Evolutionary conservation across 2,329 filamentous ascomycete species (phyloP), one percentile per base, ranked within the genome.

Genomic region (Phialophora expanda): DNA sequence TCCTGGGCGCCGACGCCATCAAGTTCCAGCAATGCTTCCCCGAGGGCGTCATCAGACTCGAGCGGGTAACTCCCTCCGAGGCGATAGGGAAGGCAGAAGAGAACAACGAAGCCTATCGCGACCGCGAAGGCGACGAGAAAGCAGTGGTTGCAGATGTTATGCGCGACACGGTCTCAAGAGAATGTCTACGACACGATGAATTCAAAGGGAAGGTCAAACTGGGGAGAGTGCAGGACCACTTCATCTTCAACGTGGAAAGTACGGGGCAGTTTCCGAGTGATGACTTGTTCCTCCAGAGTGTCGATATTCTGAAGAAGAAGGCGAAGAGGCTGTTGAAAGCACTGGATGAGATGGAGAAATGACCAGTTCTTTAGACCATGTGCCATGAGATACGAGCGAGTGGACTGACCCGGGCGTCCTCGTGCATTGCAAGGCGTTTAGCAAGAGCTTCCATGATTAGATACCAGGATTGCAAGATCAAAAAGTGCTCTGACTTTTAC

Each of bases 151-250:
- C 83, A 69, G 89, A 98, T 77, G 83, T 94, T 1, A 96, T 97
- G 88, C 91, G 90, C 75, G 96, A 99, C 77, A 98, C 94, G 0
- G 94, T 99, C 68, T 96, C 91, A 79, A 87, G 95, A 71, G 96
- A 99, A 81, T 95, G 90, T 75, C 80, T 99, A 75, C 88, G 95
- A 57, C 94, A 99, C 76, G 85, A 89, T 28, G 95, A 98, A 80
- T 98, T 99, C 81, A 87, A 95, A 79, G 91, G 89, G 76, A 99
- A 97, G 83, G 95, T 99, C 70, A 93, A 93, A 83, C 86, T 99
- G 34, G 95, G 95, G 51, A 86, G 96, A 62, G 83, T 93, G 73
- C 85, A 93, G 70, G 95, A 99, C 78, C 96, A 99, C 81, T 99
- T 99, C 78, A 98, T 99, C 79, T 99, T 95, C 84, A 90, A 88